Base-by-base conservation (phyloP, 2,329 filamentous ascomycete genomes). In the Karstenula rhodostoma region DNA sequence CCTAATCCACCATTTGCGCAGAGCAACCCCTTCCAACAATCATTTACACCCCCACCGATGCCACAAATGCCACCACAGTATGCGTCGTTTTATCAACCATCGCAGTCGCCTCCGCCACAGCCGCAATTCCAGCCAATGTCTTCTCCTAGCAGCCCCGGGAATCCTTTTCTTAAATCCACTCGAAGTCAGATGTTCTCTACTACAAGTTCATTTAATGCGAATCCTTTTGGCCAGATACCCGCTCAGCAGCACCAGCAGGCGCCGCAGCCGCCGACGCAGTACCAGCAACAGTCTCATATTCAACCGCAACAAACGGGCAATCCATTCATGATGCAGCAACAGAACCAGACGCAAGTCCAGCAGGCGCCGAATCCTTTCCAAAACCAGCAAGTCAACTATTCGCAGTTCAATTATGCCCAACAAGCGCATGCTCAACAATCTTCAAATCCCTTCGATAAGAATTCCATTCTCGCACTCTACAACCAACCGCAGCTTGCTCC, bases 381-480 rank as follows among this genome's bases (percentile, higher is more conserved):
- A 35, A 49, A 63, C 46, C 68, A 72, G 47, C 65, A 64, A 42
- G 57, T 60, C n/a, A 64, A 29, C n/a, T 66, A 66, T 52, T 62
- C 68, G 43, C 63, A 63, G 17, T 59, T 61, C 49, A 60, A 57
- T 44, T 58, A 62, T 27, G 46, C 61, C 54, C 64, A 61, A 68
- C 64, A 61, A 69, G 67, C 61, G 58, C 72, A 62, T 33, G 46
- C 61, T 56, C 64, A 61, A 68, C 64, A 61, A 69, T 67, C 61
- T 58, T 72, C 70, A n/a, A 66, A 68, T 44, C 67, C 85, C 33
- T 84, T 88, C 32, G 87, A 93, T 69, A 94, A 91, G 64, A 87
- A 86, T 3, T 89, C 89, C 4, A 94, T 95, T 60, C 82, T 94
- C 75, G 89, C 91, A 6, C 78, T 95, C 12, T 94, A 92, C 77